phyloP scores from a whole-genome alignment of 345 rosid species.

The Ceriops tagal region DNA sequence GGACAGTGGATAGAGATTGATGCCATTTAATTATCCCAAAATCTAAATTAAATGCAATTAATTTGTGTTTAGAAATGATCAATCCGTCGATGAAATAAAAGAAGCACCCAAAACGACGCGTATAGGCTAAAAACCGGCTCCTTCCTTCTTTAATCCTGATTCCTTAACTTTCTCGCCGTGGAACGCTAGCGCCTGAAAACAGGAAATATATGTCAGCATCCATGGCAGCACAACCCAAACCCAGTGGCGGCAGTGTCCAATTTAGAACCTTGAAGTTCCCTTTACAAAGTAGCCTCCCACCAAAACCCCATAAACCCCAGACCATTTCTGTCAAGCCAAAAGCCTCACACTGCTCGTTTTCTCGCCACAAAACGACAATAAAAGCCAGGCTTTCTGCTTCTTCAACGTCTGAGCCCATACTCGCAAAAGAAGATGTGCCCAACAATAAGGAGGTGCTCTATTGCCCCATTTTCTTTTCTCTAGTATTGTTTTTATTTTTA shows the following conservation, averaged over 20 bases:
- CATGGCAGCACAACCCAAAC: slow-evolving; percentile 34
- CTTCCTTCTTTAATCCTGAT: neutral
- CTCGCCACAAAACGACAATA: slow-evolving; percentile 13
- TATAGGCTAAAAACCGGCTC: neutral
- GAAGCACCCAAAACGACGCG: neutral
- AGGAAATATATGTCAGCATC: slow-evolving; percentile 14
- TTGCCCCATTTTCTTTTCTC: neutral
- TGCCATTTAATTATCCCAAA: too few relatives aligned
- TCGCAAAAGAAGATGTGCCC: slow-evolving; percentile 28
- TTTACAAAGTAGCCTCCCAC: slow-evolving; percentile 16
- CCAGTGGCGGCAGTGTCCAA: slow-evolving; percentile 11
- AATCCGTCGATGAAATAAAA: too few relatives aligned
- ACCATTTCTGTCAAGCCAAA: slow-evolving; percentile 17
- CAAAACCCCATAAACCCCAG: slow-evolving; percentile 29
- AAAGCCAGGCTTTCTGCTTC: slow-evolving; percentile 30
- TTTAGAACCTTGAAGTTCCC: slow-evolving; percentile 23
- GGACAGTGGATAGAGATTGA: too few relatives aligned
- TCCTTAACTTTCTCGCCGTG: neutral
- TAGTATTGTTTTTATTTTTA: neutral
- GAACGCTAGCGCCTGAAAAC: neutral
- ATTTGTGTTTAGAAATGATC: too few relatives aligned
- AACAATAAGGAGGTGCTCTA: slow-evolving; percentile 39
- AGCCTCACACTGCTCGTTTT: slow-evolving; percentile 18
- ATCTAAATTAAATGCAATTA: too few relatives aligned
- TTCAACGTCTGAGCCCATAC: slow-evolving; percentile 16